Conservation (phyloP, 768 basidiomycete genomes). For the Tylopilus rubrobrunneus region DNA sequence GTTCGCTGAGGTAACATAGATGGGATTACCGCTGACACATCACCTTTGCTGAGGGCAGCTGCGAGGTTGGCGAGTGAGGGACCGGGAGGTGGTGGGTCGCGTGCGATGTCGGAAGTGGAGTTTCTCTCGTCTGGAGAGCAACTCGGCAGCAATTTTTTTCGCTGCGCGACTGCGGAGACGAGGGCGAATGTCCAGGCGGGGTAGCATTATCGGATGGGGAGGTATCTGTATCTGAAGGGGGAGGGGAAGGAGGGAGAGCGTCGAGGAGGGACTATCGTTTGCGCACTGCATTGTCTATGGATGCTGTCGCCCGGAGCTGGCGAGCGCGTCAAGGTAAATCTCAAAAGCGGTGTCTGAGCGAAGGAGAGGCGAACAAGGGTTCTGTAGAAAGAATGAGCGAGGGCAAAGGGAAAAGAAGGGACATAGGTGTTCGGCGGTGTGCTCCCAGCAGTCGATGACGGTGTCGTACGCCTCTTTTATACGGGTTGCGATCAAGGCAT, state of each 20-base stretch:
- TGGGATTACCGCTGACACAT: constrained; percentile 51
- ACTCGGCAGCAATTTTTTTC: constrained; percentile 40
- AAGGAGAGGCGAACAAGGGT: constrained; percentile 64
- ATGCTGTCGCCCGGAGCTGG: constrained; percentile 52
- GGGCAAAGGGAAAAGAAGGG: not conserved
- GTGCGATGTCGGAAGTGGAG: constrained; percentile 1
- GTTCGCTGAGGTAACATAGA: constrained; percentile 81
- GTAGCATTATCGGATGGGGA: constrained; percentile 8
- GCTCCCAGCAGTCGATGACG: constrained; percentile 77
- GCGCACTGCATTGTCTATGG: constrained; percentile 63
- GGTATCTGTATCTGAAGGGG: constrained; percentile 10
- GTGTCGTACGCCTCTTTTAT: constrained; percentile 67
- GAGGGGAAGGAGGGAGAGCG: constrained; percentile 21
- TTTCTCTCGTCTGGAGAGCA: constrained; percentile 32
- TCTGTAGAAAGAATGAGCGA: constrained; percentile 37
- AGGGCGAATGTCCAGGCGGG: constrained; percentile 9
- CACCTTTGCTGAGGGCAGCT: constrained; percentile 40
- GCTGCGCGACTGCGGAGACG: constrained; percentile 31
- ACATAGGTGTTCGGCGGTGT: constrained; percentile 79
- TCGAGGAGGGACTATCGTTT: constrained; percentile 62
- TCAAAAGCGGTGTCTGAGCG: constrained; percentile 70
- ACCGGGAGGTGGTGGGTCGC: constrained; percentile 17
- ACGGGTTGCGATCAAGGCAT: constrained; percentile 61
- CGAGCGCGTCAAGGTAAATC: constrained; percentile 66
- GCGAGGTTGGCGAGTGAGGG: constrained; percentile 41